phyloP scores from a whole-genome alignment of 805 yeast genomes.

The Tetrapisispora fleetii region DNA sequence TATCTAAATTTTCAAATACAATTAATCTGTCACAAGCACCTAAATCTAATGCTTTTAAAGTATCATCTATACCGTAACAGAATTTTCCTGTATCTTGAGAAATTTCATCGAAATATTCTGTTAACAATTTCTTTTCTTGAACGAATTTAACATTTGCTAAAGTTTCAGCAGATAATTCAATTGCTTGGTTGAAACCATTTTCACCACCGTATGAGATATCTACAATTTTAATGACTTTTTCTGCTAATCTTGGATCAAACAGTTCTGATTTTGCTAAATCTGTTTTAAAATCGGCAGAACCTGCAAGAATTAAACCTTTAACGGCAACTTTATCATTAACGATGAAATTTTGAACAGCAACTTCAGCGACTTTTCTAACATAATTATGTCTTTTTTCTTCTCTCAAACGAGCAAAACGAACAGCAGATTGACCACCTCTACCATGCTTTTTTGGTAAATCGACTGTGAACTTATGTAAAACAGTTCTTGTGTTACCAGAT shows the following conservation, averaged over 20 bases:
- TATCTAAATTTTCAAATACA: slow-evolving; percentile 86
- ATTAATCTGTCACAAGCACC: slow-evolving; percentile 93
- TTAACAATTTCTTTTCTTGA: slow-evolving; percentile 93
- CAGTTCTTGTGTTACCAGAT: slow-evolving; percentile 94
- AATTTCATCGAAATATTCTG: slow-evolving; percentile 90
- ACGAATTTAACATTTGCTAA: slow-evolving; percentile 94
- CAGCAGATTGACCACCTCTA: slow-evolving; percentile 99
- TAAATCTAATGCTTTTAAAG: slow-evolving; percentile 88
- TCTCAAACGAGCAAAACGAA: slow-evolving; percentile 97
- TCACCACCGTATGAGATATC: slow-evolving; percentile 99
- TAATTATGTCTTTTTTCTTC: slow-evolving; percentile 98
- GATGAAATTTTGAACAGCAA: slow-evolving; percentile 93
- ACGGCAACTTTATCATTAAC: slow-evolving; percentile 91
- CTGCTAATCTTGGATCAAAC: slow-evolving; percentile 82
- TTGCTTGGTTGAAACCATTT: slow-evolving; percentile 98
- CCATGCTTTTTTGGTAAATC: slow-evolving; percentile 99
- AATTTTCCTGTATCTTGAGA: slow-evolving; percentile 95
- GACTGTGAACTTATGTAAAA: slow-evolving; percentile 90
- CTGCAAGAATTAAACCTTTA: slow-evolving; percentile 91
- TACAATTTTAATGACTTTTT: slow-evolving; percentile 82
- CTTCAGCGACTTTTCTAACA: slow-evolving; percentile 96
- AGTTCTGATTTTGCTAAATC: slow-evolving; percentile 88
- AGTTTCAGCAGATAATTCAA: slow-evolving; percentile 94
- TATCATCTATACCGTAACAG: slow-evolving; percentile 96
- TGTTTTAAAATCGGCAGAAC: slow-evolving; percentile 97